Conservation (phyloP, 1,284 basidiomycete species). For the Ustilago trichophora region DNA sequence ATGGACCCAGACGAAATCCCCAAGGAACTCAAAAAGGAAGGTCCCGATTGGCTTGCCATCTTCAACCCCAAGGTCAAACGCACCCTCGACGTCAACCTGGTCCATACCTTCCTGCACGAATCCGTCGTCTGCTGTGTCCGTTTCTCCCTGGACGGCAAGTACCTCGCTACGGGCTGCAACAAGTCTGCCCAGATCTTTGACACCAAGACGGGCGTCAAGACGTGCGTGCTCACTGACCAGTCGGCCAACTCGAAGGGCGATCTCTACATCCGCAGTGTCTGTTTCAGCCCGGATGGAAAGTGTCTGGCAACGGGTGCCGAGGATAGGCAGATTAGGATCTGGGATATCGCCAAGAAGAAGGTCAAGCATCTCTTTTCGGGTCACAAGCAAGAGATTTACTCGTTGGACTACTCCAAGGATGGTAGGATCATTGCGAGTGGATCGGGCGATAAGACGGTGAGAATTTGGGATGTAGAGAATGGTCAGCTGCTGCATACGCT, state of each 20-base stretch:
- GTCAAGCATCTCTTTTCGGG: constrained; percentile 76
- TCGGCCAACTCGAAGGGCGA: constrained; percentile 55
- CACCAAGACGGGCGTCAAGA: constrained; percentile 82
- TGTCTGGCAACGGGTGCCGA: constrained; percentile 64
- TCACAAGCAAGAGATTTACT: constrained; percentile 90
- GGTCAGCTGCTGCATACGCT: constrained; percentile 67
- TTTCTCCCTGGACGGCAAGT: constrained; percentile 88
- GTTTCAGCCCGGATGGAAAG: constrained; percentile 64
- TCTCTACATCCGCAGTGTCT: constrained; percentile 65
- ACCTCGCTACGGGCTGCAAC: constrained; percentile 89
- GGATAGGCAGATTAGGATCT: constrained; percentile 68
- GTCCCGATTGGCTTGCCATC: constrained; percentile 91
- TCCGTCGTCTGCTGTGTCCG: constrained; percentile 90
- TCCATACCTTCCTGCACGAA: constrained; percentile 91
- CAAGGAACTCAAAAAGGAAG: constrained; percentile 76
- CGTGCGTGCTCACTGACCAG: constrained; percentile 74
- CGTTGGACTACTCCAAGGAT: constrained; percentile 81
- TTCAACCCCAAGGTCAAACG: constrained; percentile 87
- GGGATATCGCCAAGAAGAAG: constrained; percentile 79
- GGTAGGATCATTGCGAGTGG: constrained; percentile 86
- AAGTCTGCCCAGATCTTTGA: constrained; percentile 89
- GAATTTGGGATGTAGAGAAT: constrained; percentile 83
- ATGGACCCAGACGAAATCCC: constrained; percentile 67
- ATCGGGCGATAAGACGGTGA: constrained; percentile 86
- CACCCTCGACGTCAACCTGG: constrained; percentile 83